Conservation (phyloP, 345 rosid genomes). For the Gossypium stocksii region DNA sequence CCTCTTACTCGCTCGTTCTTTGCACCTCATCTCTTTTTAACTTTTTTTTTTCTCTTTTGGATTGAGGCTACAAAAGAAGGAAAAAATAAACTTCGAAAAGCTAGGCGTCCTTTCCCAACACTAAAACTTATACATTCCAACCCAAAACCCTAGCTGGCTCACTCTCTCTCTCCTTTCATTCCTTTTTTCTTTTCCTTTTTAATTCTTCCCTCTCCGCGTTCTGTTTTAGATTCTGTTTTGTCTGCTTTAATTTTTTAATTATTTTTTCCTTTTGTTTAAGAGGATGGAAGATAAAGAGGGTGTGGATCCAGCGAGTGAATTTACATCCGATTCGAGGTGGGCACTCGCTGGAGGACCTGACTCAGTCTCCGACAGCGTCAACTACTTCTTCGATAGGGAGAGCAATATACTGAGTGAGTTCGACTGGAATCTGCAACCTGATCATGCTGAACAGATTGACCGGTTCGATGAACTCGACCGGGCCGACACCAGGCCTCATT, state of each 20-base stretch:
- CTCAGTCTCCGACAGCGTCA: slow-evolving; percentile 36
- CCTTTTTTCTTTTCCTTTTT: background rate
- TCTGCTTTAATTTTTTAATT: background rate
- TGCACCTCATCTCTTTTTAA: background rate
- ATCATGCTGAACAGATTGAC: slow-evolving; percentile 5
- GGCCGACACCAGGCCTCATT: slow-evolving; percentile 22
- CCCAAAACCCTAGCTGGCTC: slow-evolving; percentile 47
- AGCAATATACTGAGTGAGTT: slow-evolving; percentile 54
- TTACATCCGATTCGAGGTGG: slow-evolving; percentile 34
- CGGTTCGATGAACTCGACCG: slow-evolving; percentile 19
- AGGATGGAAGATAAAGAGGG: slow-evolving; percentile 29
- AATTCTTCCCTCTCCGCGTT: background rate
- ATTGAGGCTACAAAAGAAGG: slow-evolving; percentile 17
- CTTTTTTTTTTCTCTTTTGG: background rate
- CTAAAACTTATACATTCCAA: background rate
- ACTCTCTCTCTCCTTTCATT: slow-evolving; percentile 15
- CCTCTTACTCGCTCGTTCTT: background rate
- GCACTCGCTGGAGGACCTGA: slow-evolving; percentile 20
- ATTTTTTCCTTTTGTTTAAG: background rate
- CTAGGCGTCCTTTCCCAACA: slow-evolving; percentile 35
- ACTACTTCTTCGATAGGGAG: slow-evolving; percentile 49
- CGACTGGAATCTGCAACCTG: slow-evolving; percentile 51
- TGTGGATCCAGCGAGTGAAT: slow-evolving; percentile 41
- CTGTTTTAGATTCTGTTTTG: slow-evolving; percentile 4
- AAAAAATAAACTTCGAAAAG: background rate